Conservation (phyloP, 2,329 filamentous ascomycete species). For the Apiospora saccharicola region DNA sequence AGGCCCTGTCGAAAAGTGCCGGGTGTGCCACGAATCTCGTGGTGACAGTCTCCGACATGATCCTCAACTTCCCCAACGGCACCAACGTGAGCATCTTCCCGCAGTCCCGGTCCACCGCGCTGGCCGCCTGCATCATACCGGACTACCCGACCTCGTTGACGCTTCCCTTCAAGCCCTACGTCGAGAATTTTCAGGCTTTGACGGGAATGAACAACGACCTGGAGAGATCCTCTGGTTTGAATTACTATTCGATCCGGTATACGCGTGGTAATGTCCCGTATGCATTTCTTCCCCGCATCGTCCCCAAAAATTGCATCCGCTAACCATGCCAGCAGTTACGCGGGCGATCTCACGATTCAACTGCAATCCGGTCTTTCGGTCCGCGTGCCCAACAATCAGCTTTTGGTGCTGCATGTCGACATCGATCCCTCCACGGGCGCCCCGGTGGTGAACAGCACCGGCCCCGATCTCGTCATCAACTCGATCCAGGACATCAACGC, state of each 20-base stretch:
- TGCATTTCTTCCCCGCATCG: too few relatives aligned
- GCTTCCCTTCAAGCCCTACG: conserved; percentile 35
- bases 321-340: not conserved
- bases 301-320: too few relatives aligned
- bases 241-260: too few relatives aligned
- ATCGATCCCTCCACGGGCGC: conserved; percentile 33
- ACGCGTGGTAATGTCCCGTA: too few relatives aligned
- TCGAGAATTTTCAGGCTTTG: conserved; percentile 25
- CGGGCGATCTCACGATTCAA: not conserved
- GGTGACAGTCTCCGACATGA: conserved; percentile 40
- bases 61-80: conserved; percentile 43
- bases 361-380: not conserved
- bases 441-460: conserved; percentile 30
- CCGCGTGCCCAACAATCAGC: not conserved
- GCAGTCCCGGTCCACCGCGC: conserved; percentile 19
- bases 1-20: not conserved
- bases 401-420: conserved; percentile 27
- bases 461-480: conserved; percentile 36
- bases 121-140: conserved; percentile 35
- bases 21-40: conserved; percentile 33
- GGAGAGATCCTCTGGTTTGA: too few relatives aligned
- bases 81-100: conserved; percentile 41
- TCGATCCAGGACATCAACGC: conserved; percentile 35
- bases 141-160: conserved; percentile 32
- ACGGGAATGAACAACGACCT: not conserved